Evolutionary conservation across 2,329 filamentous ascomycete genomes (phyloP), one percentile per base, ranked within the genome.

Genomic region (Sporothrix schenckii): DNA sequence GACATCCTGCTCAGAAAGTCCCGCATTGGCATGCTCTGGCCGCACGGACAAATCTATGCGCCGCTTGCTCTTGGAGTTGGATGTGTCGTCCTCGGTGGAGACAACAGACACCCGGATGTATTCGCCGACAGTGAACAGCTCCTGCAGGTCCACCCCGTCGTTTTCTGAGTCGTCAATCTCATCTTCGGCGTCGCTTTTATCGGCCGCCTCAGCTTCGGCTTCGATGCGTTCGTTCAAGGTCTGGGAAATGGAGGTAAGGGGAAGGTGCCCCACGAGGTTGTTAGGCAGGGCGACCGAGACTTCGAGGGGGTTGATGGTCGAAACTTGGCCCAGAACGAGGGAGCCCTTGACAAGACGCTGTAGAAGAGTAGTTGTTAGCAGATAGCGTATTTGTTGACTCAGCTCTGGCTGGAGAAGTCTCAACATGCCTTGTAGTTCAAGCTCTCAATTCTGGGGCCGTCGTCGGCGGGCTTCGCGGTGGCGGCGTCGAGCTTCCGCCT

Each of bases 231-330:
- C 83, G 41, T 91, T 96, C 73, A 98, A 83, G 74, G 87, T 83
- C 72, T 92, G 88, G 2, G 95, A 99, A 66, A 99, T 87, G n/a
- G 92, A 88, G n/a, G 94, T 96, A 74, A 98, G 89, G 24, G 95
- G 90, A 7, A 97, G 90, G 79, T 93, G 95, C 63, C 95, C 96
- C 63, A 88, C 90, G 44, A 99, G 87, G 78, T 97, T 98, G 81
- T 99, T 99, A 19, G 95, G 94, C 13, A 99, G 84, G 24, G 93
- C 89, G 69, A 99, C 83, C 61, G 90, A 88, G 75, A 99, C 83
- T 77, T 96, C 90, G 76, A 93, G 87, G 69, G 88, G 83, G 73
- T 91, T 94, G 79, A 99, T 93, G 72, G 91, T 88, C 53, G 88
- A 90, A 72, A 99, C 86, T 77, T 96, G 93, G 56, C 92, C 95